Evolutionary conservation across 192 early-diverging fungal species (phyloP).

Genomic region (Chytriomyces sp.): DNA sequence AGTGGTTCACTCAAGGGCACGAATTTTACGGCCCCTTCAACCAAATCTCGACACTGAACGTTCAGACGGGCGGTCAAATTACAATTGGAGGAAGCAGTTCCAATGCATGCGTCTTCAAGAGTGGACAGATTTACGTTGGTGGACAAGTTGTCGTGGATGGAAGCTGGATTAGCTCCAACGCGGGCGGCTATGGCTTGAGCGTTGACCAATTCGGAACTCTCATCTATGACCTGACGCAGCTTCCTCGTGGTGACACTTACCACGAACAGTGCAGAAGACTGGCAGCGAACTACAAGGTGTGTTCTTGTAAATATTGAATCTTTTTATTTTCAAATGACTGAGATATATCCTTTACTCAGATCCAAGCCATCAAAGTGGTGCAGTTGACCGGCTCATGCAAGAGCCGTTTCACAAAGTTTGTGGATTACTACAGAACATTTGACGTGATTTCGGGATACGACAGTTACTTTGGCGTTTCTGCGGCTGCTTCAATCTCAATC

Average conservation of each 20-base stretch:
- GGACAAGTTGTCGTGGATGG: neutral
- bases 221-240: neutral
- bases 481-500: neutral
- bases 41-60: neutral
- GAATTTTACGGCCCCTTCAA: neutral
- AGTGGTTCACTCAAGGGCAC: conserved; percentile 4
- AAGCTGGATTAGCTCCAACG: neutral
- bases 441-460: neutral
- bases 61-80: neutral
- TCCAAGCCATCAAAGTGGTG: neutral
- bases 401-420: neutral
- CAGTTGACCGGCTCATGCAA: neutral
- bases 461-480: neutral
- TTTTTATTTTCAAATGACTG: no score
- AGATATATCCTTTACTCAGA: neutral
- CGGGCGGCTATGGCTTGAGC: neutral
- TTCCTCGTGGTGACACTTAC: neutral
- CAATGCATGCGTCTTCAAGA: neutral
- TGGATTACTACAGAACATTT: neutral
- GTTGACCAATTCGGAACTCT: neutral
- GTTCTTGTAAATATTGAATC: no score
- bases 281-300: neutral
- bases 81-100: neutral
- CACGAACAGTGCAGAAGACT: neutral
- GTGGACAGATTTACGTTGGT: neutral